Conservation (phyloP, 345 rosid genomes). For the Pistacia integerrima region DNA sequence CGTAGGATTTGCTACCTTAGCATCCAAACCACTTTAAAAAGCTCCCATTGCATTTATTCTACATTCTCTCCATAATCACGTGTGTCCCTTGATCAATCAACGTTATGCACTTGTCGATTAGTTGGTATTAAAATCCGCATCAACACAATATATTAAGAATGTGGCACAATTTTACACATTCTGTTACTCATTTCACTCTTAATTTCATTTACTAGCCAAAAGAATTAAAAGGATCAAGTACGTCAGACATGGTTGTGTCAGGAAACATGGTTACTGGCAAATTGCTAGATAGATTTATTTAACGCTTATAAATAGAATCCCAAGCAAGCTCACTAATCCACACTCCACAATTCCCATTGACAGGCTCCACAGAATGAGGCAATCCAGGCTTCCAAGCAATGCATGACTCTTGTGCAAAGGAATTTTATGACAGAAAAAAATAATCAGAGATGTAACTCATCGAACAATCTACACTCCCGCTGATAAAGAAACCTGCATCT, state of each 20-base stretch:
- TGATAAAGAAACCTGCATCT: constrained; percentile 98
- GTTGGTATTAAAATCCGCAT: no score
- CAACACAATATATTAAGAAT: not conserved
- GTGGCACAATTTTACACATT: not conserved
- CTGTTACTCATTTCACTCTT: not conserved
- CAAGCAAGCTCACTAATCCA: not conserved
- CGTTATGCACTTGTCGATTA: no score
- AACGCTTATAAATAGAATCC: not conserved
- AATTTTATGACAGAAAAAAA: constrained; percentile 16
- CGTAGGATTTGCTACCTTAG: no score
- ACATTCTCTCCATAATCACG: no score
- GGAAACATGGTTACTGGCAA: not conserved
- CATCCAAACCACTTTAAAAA: no score
- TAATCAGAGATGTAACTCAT: constrained; percentile 39
- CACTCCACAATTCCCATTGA: not conserved
- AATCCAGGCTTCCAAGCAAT: constrained; percentile 12
- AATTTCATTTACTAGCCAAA: not conserved
- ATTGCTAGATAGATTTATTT: not conserved
- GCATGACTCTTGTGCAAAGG: not conserved
- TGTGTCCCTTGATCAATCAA: no score
- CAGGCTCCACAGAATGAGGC: not conserved
- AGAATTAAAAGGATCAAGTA: not conserved
- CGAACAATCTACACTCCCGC: constrained; percentile 95
- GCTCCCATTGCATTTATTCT: no score
- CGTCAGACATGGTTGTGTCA: not conserved